Evolutionary conservation across 768 basidiomycete genomes (phyloP).

Genomic region (Pholiota molesta): DNA sequence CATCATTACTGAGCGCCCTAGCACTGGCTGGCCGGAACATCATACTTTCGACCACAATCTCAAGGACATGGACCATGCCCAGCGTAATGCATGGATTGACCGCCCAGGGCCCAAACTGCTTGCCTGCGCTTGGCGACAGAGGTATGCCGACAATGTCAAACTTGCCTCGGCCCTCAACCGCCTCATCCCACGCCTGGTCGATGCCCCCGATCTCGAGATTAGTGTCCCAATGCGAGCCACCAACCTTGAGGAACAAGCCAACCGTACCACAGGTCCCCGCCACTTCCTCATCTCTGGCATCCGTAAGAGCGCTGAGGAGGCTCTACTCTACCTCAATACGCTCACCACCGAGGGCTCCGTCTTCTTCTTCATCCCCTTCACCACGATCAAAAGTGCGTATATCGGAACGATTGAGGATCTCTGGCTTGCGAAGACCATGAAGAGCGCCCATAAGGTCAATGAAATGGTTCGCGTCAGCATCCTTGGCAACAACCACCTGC

Average conservation of each 20-base stretch:
- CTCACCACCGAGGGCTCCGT: background rate
- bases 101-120: background rate
- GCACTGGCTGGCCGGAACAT: background rate
- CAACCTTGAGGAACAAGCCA: too few species aligned
- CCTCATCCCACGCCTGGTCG: background rate
- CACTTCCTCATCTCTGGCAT: background rate
- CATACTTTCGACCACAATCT: background rate
- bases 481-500: background rate
- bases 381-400: background rate
- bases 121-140: background rate
- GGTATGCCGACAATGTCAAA: background rate
- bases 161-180: background rate
- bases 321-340: background rate
- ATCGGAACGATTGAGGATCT: background rate
- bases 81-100: background rate
- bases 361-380: background rate
- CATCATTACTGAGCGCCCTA: background rate
- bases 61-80: background rate
- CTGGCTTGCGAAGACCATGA: background rate
- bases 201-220: background rate
- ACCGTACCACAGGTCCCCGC: background rate
- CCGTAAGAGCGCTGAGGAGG: background rate
- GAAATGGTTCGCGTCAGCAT: background rate
- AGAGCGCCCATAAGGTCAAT: too few species aligned
- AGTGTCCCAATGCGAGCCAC: background rate